Evolutionary conservation across 805 yeast species (phyloP).

Genomic region (Spathaspora boniae): DNA sequence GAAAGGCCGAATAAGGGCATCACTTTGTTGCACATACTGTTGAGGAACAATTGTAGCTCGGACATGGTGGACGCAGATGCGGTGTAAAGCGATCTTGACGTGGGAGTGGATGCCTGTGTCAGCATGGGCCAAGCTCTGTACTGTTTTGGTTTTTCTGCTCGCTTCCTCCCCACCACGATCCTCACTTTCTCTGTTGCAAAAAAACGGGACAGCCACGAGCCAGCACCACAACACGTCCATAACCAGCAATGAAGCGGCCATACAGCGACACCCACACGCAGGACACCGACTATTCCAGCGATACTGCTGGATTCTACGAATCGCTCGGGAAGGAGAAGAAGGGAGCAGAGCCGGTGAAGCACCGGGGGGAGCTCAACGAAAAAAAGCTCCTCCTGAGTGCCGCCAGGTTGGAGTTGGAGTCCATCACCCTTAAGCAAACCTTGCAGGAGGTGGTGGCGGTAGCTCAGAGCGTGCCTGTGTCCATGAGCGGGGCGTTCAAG

Average conservation of each 20-base stretch:
- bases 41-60: constrained; percentile 26
- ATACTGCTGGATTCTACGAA: constrained; percentile 11
- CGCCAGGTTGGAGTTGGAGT: constrained; percentile 27
- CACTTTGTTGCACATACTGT: constrained; percentile 25
- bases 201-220: not conserved
- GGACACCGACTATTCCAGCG: constrained; percentile 22
- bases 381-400: constrained; percentile 24
- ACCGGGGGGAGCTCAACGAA: too few species aligned
- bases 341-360: too few species aligned
- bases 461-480: constrained; percentile 2
- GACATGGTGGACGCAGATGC: constrained; percentile 30
- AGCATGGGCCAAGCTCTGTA: not conserved
- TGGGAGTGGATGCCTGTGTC: too few species aligned
- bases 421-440: constrained; percentile 20
- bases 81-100: too few species aligned
- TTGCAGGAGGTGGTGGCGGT: constrained; percentile 7
- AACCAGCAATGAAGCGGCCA: not conserved
- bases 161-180: too few species aligned
- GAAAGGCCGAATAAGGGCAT: constrained; percentile 1
- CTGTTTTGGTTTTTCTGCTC: not conserved
- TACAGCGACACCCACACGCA: constrained; percentile 7
- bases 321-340: too few species aligned
- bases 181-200: too few species aligned
- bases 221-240: too few species aligned
- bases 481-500: not conserved